Evolutionary conservation across 176 grass and related monocot genomes (phyloP).

Genomic region (Carex cristatella): DNA sequence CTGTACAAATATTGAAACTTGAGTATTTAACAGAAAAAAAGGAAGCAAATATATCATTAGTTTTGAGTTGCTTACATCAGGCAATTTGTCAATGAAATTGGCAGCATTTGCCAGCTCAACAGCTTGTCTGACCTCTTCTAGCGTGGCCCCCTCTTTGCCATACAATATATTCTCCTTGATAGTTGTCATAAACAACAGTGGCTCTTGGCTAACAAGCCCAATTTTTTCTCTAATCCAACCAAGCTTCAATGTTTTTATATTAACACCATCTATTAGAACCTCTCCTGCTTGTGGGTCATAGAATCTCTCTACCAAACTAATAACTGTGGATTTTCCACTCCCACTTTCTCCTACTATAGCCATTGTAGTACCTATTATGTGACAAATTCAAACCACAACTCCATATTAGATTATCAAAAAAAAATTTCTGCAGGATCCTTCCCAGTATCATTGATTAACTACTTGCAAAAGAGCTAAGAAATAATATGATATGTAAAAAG

Average conservation of each 20-base stretch:
- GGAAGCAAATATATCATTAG: constrained; percentile 3
- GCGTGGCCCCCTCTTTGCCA: constrained; percentile 70
- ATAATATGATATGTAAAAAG: not conserved
- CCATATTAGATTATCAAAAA: not conserved
- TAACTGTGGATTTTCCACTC: constrained; percentile 85
- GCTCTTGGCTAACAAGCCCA: constrained; percentile 89
- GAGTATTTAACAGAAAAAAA: not conserved
- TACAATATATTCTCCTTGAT: constrained; percentile 84
- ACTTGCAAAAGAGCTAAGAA: not conserved
- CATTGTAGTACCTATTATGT: constrained; percentile 43
- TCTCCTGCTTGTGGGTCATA: constrained; percentile 83
- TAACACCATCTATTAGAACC: constrained; percentile 71
- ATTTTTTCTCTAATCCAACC: constrained; percentile 70
- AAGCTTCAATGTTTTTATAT: constrained; percentile 64
- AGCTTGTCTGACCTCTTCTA: constrained; percentile 71
- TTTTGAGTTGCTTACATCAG: constrained; percentile 46
- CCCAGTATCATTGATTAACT: not conserved
- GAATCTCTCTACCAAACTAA: constrained; percentile 72
- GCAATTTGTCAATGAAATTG: constrained; percentile 86
- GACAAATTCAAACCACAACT: constrained; percentile 12
- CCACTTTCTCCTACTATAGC: constrained; percentile 93
- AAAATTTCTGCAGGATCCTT: not conserved
- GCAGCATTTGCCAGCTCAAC: constrained; percentile 70
- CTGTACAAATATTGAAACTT: not conserved
- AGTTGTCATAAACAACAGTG: constrained; percentile 72